A percentile compares a stretch with the other conserved stretches of the same genome.
phyloP scores from a whole-genome alignment of 148 eudicot species.

The Vaccinium myrtillus region DNA sequence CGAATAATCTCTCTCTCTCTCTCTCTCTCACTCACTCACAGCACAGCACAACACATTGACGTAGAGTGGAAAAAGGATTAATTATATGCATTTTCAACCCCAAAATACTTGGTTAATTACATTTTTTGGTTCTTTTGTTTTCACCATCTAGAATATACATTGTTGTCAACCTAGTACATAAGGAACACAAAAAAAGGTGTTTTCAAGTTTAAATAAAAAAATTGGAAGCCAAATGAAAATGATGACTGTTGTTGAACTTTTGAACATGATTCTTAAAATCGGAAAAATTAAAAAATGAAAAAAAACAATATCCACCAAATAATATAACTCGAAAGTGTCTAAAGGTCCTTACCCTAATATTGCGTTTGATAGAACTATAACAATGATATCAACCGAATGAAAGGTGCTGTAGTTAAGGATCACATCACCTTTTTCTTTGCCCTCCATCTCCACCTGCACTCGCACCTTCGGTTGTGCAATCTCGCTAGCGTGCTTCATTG shows the following conservation, averaged over 20 bases:
- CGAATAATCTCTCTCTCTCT: no score
- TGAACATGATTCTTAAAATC: neutral
- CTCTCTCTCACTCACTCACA: no score
- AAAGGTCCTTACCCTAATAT: slow-evolving; percentile 45
- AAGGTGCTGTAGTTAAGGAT: slow-evolving; percentile 33
- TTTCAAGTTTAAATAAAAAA: no score
- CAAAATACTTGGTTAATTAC: neutral
- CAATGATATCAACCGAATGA: slow-evolving; percentile 42
- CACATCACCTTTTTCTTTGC: slow-evolving; percentile 47
- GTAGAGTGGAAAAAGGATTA: no score
- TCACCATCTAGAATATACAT: neutral
- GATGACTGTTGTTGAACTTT: neutral
- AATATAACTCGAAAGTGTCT: no score
- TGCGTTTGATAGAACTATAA: slow-evolving; percentile 40
- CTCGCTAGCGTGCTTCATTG: slow-evolving; percentile 50
- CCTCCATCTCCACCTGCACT: slow-evolving; percentile 36
- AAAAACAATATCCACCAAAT: no score
- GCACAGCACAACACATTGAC: no score
- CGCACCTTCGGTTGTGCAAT: slow-evolving; percentile 34
- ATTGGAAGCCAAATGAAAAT: neutral
- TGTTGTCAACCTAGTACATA: neutral
- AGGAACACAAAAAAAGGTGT: neutral
- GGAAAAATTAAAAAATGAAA: no score
- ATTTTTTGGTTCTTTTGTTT: neutral
- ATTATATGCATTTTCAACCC: neutral